Conservation (phyloP, 257 asterid species). For the Capsicum pubescens region DNA sequence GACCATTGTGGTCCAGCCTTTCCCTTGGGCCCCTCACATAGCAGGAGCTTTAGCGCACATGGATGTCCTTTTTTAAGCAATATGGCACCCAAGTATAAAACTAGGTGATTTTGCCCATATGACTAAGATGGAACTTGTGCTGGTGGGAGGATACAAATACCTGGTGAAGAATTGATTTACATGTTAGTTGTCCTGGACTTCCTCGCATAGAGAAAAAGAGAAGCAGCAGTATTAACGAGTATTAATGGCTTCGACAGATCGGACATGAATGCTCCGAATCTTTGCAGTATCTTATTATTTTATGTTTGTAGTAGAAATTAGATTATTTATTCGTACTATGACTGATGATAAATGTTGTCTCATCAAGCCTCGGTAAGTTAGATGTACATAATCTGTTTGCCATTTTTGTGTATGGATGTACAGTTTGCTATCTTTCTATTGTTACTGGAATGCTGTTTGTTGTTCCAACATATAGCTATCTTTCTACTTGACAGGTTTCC, state of each 20-base stretch:
- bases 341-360: not conserved
- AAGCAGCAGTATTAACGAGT: not conserved
- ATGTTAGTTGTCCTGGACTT: not conserved
- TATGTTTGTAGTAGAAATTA: not conserved
- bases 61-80: not conserved
- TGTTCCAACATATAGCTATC: not conserved
- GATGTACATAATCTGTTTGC: not conserved
- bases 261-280: not conserved
- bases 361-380: not conserved
- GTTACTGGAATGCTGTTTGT: slow-evolving; percentile 1
- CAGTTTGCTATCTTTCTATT: slow-evolving; percentile 14
- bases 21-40: too few relatives aligned
- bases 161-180: not conserved
- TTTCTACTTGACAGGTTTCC: slow-evolving; percentile 68
- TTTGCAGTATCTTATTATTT: not conserved
- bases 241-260: not conserved
- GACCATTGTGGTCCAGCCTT: too few relatives aligned
- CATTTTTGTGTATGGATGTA: not conserved
- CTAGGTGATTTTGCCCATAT: not conserved
- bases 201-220: not conserved
- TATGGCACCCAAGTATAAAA: not conserved
- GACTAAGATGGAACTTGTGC: not conserved
- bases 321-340: not conserved
- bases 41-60: too few relatives aligned
- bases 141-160: not conserved